A percentile compares a stretch with the other conserved stretches of the same genome.
Evolutionary conservation across 352 stramenopile species (phyloP).

Genomic region (Blastocystis sp.): DNA sequence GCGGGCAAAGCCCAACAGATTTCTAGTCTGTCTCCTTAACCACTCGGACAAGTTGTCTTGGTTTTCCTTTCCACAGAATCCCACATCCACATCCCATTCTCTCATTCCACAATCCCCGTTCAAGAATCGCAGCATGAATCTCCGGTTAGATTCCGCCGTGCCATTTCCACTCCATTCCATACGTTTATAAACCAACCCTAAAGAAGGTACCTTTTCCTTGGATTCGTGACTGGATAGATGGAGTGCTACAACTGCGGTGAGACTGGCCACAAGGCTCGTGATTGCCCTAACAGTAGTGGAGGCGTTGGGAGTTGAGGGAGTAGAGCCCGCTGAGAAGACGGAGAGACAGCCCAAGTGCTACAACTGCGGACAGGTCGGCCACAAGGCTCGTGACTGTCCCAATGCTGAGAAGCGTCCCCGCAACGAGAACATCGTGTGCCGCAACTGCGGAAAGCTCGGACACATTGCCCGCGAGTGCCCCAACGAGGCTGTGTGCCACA

Average conservation of each 20-base stretch:
- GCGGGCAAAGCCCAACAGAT: too few species aligned
- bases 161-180: too few species aligned
- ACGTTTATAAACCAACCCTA: too few species aligned
- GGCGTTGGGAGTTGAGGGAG: neutral
- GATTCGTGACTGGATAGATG: constrained; percentile 10
- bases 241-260: constrained; percentile 25
- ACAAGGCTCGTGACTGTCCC: constrained; percentile 10
- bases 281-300: constrained; percentile 4
- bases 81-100: too few species aligned
- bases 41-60: too few species aligned
- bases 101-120: too few species aligned
- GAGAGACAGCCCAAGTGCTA: constrained; percentile 31
- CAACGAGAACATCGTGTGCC: neutral
- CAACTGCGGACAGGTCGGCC: neutral
- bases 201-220: too few species aligned
- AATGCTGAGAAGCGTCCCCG: neutral
- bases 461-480: constrained; percentile 26
- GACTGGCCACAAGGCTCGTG: constrained; percentile 26
- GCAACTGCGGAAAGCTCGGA: neutral
- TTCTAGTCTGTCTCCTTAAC: too few species aligned
- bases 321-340: neutral
- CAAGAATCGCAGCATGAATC: too few species aligned
- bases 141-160: too few species aligned
- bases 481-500: constrained; percentile 55
- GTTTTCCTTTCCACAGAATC: too few species aligned